Conservation (phyloP, 768 basidiomycete genomes). For the Pleurotus giganteus region DNA sequence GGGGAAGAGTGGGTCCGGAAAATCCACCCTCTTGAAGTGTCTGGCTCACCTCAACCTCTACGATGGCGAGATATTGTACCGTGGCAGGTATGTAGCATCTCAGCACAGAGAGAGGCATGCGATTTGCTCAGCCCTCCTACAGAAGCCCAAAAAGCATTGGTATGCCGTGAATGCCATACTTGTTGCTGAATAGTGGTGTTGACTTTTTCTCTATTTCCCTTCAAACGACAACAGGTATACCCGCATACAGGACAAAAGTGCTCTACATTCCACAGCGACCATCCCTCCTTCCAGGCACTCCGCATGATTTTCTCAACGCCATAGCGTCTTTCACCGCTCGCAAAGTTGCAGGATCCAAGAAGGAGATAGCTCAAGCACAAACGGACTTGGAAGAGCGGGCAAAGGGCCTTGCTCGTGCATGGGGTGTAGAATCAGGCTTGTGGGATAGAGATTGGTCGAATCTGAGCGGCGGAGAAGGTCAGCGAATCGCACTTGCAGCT, state of each 20-base stretch:
- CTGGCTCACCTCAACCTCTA: slow-evolving; percentile 78
- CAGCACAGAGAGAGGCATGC: not conserved
- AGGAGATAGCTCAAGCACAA: slow-evolving; percentile 14
- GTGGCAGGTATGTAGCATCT: slow-evolving; percentile 53
- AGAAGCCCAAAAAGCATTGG: slow-evolving; percentile 54
- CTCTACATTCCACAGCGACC: slow-evolving; percentile 89
- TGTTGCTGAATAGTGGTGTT: slow-evolving; percentile 1
- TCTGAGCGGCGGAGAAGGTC: slow-evolving; percentile 84
- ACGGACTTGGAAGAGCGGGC: slow-evolving; percentile 16
- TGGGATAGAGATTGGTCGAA: slow-evolving; percentile 82
- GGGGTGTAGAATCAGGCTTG: slow-evolving; percentile 65
- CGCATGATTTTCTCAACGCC: slow-evolving; percentile 63
- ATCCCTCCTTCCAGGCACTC: slow-evolving; percentile 80
- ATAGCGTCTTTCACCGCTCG: slow-evolving; percentile 54
- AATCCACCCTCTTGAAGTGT: slow-evolving; percentile 82
- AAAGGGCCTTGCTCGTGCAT: slow-evolving; percentile 49
- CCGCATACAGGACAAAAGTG: slow-evolving; percentile 73
- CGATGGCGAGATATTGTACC: slow-evolving; percentile 59
- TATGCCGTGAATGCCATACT: slow-evolving; percentile 20
- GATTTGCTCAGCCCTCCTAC: not conserved
- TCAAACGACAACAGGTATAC: slow-evolving; percentile 59
- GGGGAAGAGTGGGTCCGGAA: slow-evolving; percentile 79
- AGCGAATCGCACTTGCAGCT: slow-evolving; percentile 77
- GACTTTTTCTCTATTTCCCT: too few species aligned
- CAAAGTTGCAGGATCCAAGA: slow-evolving; percentile 17